Evolutionary conservation across 441 rosid genomes (phyloP).

Genomic region (Gossypium gossypioides): DNA sequence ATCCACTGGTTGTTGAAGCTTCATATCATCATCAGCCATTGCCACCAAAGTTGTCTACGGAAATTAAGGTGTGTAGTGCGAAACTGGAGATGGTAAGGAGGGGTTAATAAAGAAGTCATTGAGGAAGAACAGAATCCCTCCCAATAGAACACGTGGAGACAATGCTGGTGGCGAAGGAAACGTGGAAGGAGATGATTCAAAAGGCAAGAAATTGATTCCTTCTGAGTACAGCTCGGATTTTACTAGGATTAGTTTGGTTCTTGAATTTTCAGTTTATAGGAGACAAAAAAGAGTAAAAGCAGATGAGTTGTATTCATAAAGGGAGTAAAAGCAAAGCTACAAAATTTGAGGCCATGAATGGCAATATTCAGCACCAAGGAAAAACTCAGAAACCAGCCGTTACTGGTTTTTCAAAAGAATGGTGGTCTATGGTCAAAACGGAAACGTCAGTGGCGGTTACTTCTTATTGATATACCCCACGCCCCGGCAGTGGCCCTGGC

Average conservation of each 20-base stretch:
- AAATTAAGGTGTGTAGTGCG: background rate
- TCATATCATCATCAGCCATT: slow-evolving; percentile 9
- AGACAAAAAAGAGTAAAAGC: slow-evolving; percentile 14
- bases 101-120: background rate
- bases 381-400: slow-evolving; percentile 8
- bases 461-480: background rate
- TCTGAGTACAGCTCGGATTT: slow-evolving; percentile 2
- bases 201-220: slow-evolving; percentile 9
- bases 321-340: background rate
- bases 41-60: background rate
- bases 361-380: background rate
- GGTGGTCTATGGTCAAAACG: background rate
- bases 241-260: background rate
- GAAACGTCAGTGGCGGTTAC: background rate
- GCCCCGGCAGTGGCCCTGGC: background rate
- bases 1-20: background rate
- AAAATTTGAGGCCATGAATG: background rate
- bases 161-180: slow-evolving; percentile 2
- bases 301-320: slow-evolving; percentile 4
- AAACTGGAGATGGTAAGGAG: background rate
- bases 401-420: background rate
- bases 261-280: background rate
- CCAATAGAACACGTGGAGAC: slow-evolving; percentile 9
- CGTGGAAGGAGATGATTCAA: background rate
- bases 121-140: slow-evolving; percentile 1